These are phyloP conservation scores for Parietaria judaica DNA, from an alignment of 306 rosid species.

Conservation along the genomic window DNA sequence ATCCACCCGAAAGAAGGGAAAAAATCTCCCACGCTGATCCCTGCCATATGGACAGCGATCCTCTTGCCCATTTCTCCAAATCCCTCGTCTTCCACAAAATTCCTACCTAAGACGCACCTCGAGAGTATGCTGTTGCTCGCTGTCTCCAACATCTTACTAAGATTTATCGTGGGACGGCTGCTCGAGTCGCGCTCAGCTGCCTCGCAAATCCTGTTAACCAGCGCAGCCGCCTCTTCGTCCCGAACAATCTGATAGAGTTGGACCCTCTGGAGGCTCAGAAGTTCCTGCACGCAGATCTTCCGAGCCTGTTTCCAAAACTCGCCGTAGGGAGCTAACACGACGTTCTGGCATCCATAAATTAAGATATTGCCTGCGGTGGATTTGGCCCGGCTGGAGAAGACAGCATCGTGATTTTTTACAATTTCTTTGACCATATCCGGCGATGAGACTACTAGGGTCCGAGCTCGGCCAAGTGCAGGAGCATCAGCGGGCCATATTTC, in stretches of 20 bases:
- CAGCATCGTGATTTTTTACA: conserved; percentile 1
- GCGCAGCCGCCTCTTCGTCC: conserved; percentile 11
- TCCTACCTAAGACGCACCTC: background rate
- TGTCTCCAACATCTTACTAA: conserved; percentile 11
- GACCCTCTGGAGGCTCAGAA: conserved; percentile 24
- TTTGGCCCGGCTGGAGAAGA: conserved; percentile 2
- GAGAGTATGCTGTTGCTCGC: background rate
- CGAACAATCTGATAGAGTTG: conserved; percentile 9
- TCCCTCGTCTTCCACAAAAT: background rate
- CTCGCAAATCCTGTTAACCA: background rate
- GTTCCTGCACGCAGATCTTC: conserved; percentile 20
- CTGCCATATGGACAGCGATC: background rate
- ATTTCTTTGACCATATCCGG: background rate
- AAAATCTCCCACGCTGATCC: conserved; percentile 18
- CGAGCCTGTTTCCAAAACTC: conserved; percentile 29
- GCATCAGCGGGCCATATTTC: conserved; percentile 27
- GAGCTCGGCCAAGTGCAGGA: conserved; percentile 9
- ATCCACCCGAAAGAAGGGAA: conserved; percentile 22
- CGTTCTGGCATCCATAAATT: conserved; percentile 16
- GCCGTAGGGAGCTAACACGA: conserved; percentile 20
- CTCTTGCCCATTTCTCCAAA: conserved; percentile 4
- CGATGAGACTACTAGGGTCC: conserved; percentile 11
- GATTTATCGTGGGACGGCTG: conserved; percentile 1
- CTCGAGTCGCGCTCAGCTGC: background rate
- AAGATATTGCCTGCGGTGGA: conserved; percentile 7